These are phyloP conservation scores for Aspergillus bertholletiae DNA, from an alignment of 495 filamentous ascomycete genomes.

Conservation along the genomic window DNA sequence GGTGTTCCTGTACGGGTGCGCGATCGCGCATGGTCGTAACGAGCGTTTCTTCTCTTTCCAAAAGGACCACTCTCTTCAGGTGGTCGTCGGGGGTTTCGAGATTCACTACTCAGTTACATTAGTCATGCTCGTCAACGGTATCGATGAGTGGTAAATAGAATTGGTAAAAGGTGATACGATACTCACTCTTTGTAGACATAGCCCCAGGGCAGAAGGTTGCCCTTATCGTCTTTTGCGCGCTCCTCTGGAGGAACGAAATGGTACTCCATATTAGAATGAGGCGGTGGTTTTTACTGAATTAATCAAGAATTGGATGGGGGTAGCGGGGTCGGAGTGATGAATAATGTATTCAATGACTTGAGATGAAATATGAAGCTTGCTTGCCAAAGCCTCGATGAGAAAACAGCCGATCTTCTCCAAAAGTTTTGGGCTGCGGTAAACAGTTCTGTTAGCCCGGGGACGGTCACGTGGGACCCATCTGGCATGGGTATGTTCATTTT, in stretches of 20 bases:
- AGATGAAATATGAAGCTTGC: background rate
- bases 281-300: background rate
- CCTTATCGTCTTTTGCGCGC: conserved; percentile 57
- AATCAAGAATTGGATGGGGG: background rate
- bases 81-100: conserved; percentile 46
- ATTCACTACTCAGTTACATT: conserved; percentile 29
- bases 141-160: conserved; percentile 5
- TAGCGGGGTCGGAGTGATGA: background rate
- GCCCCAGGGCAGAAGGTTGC: conserved; percentile 57
- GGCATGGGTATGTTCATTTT: no score
- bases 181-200: conserved; percentile 60
- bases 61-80: conserved; percentile 63
- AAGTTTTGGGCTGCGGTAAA: conserved; percentile 24
- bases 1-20: conserved; percentile 58
- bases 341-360: background rate
- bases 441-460: conserved; percentile 21
- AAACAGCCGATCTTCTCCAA: conserved; percentile 8
- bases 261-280: conserved; percentile 49
- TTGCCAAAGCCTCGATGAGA: background rate
- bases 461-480: conserved; percentile 15
- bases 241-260: conserved; percentile 65
- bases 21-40: conserved; percentile 48
- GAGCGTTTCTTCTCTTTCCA: conserved; percentile 50
- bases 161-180: conserved; percentile 10
- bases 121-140: conserved; percentile 9